These are phyloP conservation scores for Camelina hispida DNA, from an alignment of 345 rosid species.

Conservation along the genomic window DNA sequence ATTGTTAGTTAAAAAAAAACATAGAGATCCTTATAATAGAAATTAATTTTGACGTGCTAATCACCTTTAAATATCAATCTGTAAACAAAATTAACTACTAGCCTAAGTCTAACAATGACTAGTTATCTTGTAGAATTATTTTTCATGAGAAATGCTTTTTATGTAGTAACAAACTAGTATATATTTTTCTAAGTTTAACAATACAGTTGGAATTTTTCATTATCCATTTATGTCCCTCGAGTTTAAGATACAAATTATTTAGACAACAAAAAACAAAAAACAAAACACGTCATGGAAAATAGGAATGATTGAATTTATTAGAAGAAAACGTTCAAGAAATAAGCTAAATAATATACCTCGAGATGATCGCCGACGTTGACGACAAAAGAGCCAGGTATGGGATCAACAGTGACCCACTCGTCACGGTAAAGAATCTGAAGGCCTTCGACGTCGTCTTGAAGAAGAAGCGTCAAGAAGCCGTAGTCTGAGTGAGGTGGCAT, in stretches of 20 bases:
- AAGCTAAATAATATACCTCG: constrained; percentile 56
- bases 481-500: constrained; percentile 97
- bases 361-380: constrained; percentile 93
- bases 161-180: too few relatives aligned
- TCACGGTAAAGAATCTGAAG: constrained; percentile 61
- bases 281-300: neutral
- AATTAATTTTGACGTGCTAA: neutral
- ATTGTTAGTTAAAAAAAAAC: neutral
- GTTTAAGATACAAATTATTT: neutral
- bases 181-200: too few relatives aligned
- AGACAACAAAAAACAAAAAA: neutral
- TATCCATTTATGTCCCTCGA: neutral
- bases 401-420: constrained; percentile 79
- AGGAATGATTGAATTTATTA: too few relatives aligned
- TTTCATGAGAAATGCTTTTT: neutral
- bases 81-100: neutral
- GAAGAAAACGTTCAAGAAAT: neutral
- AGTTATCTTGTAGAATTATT: neutral
- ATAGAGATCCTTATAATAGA: neutral
- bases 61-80: neutral
- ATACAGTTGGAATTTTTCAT: neutral
- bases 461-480: constrained; percentile 85
- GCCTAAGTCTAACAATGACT: too few relatives aligned
- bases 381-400: constrained; percentile 70
- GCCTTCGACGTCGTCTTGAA: constrained; percentile 83